These are phyloP conservation scores for Oryza longistaminata DNA, from an alignment of 176 grass and related monocot species.

Conservation along the genomic window DNA sequence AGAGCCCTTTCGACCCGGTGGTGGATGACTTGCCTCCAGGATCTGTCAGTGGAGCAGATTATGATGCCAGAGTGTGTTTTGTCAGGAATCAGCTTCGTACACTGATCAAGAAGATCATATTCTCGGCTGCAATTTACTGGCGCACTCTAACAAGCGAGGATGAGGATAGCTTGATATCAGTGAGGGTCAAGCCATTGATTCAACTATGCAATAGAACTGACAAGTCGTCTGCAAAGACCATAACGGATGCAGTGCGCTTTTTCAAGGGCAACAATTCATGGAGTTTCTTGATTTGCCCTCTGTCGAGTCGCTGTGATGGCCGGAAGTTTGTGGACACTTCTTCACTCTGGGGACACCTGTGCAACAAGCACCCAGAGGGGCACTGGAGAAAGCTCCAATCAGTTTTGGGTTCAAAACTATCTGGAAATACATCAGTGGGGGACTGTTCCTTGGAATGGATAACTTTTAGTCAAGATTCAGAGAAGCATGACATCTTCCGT, in stretches of 20 bases:
- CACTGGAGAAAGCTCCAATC: too few relatives aligned
- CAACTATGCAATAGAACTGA: neutral
- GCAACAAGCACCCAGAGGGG: neutral
- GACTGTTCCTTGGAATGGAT: neutral
- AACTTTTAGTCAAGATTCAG: constrained; percentile 12
- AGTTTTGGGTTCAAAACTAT: too few relatives aligned
- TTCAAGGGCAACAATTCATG: constrained; percentile 11
- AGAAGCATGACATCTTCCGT: neutral
- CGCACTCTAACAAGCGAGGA: neutral
- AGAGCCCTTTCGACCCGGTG: neutral
- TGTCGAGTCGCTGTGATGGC: neutral
- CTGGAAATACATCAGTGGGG: neutral
- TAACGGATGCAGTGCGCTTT: constrained; percentile 2
- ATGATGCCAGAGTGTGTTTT: neutral
- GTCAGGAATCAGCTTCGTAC: neutral
- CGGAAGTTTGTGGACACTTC: neutral
- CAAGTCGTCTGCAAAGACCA: neutral
- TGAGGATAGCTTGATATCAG: constrained; percentile 2
- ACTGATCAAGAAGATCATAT: neutral
- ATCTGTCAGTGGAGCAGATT: neutral
- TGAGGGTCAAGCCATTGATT: neutral
- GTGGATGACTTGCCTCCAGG: constrained; percentile 16
- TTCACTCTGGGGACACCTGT: constrained; percentile 9
- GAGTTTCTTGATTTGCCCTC: constrained; percentile 26
- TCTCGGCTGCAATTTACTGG: neutral